phyloP scores from a whole-genome alignment of 352 stramenopile genomes.

The Phytophthora capsici region DNA sequence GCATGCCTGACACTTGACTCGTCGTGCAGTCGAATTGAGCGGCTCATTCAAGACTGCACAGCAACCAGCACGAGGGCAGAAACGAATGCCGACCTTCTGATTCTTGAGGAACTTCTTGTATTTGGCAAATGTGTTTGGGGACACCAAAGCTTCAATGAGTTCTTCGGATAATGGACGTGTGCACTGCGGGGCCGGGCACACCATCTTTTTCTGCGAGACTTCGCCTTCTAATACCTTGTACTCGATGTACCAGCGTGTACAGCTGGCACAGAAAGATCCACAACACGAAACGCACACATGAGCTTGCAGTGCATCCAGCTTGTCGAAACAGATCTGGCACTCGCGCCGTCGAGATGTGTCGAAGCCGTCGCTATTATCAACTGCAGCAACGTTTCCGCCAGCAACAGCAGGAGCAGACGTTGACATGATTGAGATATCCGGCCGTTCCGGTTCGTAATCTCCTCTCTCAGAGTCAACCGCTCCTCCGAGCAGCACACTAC shows the following conservation, averaged over 20 bases:
- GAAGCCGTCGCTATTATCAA: conserved; percentile 25
- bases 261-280: conserved; percentile 61
- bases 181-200: conserved; percentile 73
- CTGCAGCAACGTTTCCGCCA: conserved; percentile 1
- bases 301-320: conserved; percentile 47
- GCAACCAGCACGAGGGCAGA: conserved; percentile 73
- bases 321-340: conserved; percentile 83
- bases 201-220: conserved; percentile 75
- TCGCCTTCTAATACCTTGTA: conserved; percentile 82
- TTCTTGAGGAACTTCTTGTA: conserved; percentile 73
- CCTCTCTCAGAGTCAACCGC: conserved; percentile 8
- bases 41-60: conserved; percentile 66
- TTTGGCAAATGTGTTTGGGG: conserved; percentile 57
- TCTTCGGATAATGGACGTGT: conserved; percentile 51
- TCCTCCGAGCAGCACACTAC: conserved; percentile 25
- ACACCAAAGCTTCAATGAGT: conserved; percentile 61
- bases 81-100: conserved; percentile 69
- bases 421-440: conserved; percentile 17
- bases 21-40: conserved; percentile 48
- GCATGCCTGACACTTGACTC: conserved; percentile 56
- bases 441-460: conserved; percentile 22
- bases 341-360: conserved; percentile 40
- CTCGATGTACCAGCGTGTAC: conserved; percentile 76
- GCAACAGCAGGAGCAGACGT: conserved; percentile 20
- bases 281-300: conserved; percentile 58